phyloP scores from a whole-genome alignment of 352 stramenopile genomes.

The Phytopythium vexans region DNA sequence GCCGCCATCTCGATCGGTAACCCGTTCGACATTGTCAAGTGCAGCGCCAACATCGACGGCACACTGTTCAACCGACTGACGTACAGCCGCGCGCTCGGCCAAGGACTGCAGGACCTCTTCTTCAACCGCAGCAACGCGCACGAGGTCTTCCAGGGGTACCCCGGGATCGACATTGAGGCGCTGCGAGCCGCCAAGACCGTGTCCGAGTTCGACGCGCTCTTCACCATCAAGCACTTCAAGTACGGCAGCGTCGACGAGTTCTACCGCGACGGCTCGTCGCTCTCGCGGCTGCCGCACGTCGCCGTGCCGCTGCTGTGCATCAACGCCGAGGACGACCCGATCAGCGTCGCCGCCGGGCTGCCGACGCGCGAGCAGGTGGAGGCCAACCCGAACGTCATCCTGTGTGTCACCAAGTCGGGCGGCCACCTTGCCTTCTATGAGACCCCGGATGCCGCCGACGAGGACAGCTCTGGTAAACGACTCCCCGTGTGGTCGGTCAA shows the following conservation, averaged over 20 bases:
- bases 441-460: neutral
- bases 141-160: slow-evolving; percentile 45
- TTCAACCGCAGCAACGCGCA: slow-evolving; percentile 65
- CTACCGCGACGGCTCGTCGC: slow-evolving; percentile 39
- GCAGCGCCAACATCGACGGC: slow-evolving; percentile 33
- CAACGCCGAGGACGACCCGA: slow-evolving; percentile 51
- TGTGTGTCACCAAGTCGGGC: slow-evolving; percentile 42
- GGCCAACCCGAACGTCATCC: slow-evolving; percentile 43
- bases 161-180: slow-evolving; percentile 38
- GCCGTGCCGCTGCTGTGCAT: slow-evolving; percentile 44
- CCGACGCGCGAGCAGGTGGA: slow-evolving; percentile 23
- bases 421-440: slow-evolving; percentile 51
- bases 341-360: slow-evolving; percentile 28
- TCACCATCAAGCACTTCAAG: slow-evolving; percentile 57
- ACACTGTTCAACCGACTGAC: slow-evolving; percentile 52
- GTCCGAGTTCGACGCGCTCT: slow-evolving; percentile 55
- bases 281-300: slow-evolving; percentile 30
- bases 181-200: slow-evolving; percentile 35
- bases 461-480: slow-evolving; percentile 5
- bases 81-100: slow-evolving; percentile 49
- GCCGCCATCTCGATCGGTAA: slow-evolving; percentile 66
- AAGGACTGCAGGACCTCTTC: slow-evolving; percentile 50
- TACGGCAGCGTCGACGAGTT: slow-evolving; percentile 42
- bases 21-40: slow-evolving; percentile 58
- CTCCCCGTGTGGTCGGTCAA: slow-evolving; percentile 31